Conservation (phyloP, 176 grass and related monocot species). For the Eragrostis nindensis region DNA sequence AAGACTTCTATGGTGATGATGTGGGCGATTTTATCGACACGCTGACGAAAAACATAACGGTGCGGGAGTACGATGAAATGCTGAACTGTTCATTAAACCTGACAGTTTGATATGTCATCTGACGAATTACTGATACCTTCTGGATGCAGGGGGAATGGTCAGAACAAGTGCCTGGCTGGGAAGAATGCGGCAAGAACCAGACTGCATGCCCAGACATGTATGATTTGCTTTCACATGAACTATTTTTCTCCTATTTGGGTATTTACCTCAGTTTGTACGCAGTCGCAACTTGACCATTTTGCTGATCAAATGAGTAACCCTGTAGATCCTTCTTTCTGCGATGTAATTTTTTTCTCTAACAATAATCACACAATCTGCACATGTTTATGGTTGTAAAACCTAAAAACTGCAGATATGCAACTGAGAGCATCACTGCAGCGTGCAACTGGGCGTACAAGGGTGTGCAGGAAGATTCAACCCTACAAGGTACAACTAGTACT, state of each 20-base stretch:
- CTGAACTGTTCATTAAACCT: background rate
- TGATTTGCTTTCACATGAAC: background rate
- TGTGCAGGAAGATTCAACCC: slow-evolving; percentile 35
- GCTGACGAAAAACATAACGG: slow-evolving; percentile 44
- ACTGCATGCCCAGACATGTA: slow-evolving; percentile 65
- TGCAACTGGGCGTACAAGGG: slow-evolving; percentile 72
- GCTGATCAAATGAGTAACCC: background rate
- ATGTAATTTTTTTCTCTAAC: background rate
- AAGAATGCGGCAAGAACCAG: slow-evolving; percentile 50
- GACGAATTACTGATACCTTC: background rate
- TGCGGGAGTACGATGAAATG: background rate
- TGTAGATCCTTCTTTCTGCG: background rate
- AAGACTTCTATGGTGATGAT: slow-evolving; percentile 12
- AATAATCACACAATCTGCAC: background rate
- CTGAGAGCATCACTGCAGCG: slow-evolving; percentile 63
- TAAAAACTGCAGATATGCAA: slow-evolving; percentile 48
- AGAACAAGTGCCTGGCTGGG: slow-evolving; percentile 54
- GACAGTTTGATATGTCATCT: background rate
- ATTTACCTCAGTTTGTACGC: background rate
- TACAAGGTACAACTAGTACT: slow-evolving; percentile 34
- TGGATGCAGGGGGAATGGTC: slow-evolving; percentile 60
- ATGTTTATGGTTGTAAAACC: background rate
- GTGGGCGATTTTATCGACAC: slow-evolving; percentile 28
- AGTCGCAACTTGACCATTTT: background rate
- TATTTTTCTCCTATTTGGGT: background rate